Evolutionary conservation across 2,329 filamentous ascomycete species (phyloP).

Genomic region (Eurotiales sp.): DNA sequence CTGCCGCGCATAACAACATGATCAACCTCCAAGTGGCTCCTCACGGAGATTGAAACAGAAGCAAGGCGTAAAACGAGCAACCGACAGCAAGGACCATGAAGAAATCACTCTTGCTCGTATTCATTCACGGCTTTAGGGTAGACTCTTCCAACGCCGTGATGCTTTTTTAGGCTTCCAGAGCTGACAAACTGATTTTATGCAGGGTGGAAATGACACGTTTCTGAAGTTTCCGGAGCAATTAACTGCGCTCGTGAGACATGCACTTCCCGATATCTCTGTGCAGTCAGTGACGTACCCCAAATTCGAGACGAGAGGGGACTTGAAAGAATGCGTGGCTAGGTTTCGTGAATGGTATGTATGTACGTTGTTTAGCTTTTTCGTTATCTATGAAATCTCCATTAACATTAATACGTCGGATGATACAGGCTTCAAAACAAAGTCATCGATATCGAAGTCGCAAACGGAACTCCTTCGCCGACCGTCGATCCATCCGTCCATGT

Average conservation of each 20-base stretch:
- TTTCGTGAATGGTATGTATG: slow-evolving; percentile 49
- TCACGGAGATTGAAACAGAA: slow-evolving; percentile 9
- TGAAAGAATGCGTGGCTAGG: slow-evolving; percentile 42
- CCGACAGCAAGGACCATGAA: slow-evolving; percentile 30
- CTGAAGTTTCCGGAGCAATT: slow-evolving; percentile 44
- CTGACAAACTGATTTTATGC: neutral
- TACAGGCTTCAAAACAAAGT: slow-evolving; percentile 80
- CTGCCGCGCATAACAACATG: neutral
- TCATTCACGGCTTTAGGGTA: slow-evolving; percentile 50
- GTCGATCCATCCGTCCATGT: slow-evolving; percentile 80
- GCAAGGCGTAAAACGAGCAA: too few species aligned
- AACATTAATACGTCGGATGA: neutral
- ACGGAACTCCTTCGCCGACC: slow-evolving; percentile 74
- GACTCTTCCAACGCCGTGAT: neutral
- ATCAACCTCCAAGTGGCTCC: slow-evolving; percentile 3
- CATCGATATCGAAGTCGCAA: slow-evolving; percentile 87
- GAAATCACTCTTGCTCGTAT: slow-evolving; percentile 45
- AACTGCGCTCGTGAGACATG: slow-evolving; percentile 38
- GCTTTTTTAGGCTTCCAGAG: neutral
- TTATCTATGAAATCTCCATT: neutral
- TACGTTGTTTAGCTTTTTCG: neutral
- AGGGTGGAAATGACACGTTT: slow-evolving; percentile 51
- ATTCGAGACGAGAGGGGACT: slow-evolving; percentile 48
- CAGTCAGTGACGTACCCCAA: slow-evolving; percentile 44
- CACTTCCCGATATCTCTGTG: slow-evolving; percentile 41